These are phyloP conservation scores for Xerocomus brunneocitrinus DNA, from an alignment of 768 basidiomycete species.

Conservation along the genomic window DNA sequence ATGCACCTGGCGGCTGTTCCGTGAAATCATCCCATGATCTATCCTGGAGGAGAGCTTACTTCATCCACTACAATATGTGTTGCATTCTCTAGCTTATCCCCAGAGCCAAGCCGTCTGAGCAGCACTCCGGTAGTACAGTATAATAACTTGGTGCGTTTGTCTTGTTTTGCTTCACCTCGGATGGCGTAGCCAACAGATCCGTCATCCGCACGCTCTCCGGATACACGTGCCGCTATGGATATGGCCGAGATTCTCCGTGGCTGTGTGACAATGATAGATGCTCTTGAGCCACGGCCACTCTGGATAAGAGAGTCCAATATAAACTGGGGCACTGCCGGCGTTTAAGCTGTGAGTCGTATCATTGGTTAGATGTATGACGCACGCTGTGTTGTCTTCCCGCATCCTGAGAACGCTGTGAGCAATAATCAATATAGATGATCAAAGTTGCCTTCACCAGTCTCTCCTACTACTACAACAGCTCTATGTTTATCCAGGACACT, in stretches of 20 bases:
- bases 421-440: background rate
- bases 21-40: background rate
- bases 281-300: slow-evolving; percentile 52
- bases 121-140: slow-evolving; percentile 97
- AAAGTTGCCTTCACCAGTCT: slow-evolving; percentile 56
- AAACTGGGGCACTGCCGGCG: slow-evolving; percentile 71
- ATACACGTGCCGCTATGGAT: slow-evolving; percentile 83
- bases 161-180: slow-evolving; percentile 75
- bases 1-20: slow-evolving; percentile 56
- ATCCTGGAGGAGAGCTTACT: slow-evolving; percentile 38
- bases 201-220: slow-evolving; percentile 71
- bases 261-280: slow-evolving; percentile 82
- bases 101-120: slow-evolving; percentile 68
- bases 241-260: slow-evolving; percentile 87
- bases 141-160: slow-evolving; percentile 63
- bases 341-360: background rate
- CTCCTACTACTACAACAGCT: slow-evolving; percentile 84
- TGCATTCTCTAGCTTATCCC: slow-evolving; percentile 64
- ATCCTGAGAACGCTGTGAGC: slow-evolving; percentile 42
- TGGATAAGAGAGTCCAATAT: slow-evolving; percentile 79
- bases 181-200: slow-evolving; percentile 86
- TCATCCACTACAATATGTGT: slow-evolving; percentile 91
- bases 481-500: slow-evolving; percentile 49
- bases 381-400: slow-evolving; percentile 91
- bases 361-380: slow-evolving; percentile 11